These are phyloP conservation scores for Starmerella bombi DNA, from an alignment of 805 yeast genomes.

Conservation along the genomic window DNA sequence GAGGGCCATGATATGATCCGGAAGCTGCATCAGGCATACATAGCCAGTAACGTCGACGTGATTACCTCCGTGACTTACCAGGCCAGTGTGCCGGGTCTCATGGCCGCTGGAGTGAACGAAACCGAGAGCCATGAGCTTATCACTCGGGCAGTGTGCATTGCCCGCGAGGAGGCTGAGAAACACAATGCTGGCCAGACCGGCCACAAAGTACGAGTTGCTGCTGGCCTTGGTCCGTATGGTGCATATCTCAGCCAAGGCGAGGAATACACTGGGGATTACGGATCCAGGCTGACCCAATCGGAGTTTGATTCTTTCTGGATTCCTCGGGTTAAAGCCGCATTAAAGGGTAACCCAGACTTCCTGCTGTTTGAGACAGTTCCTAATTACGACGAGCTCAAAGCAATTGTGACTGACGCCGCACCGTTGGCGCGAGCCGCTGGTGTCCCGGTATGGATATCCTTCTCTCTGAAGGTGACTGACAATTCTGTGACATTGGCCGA, in stretches of 20 bases:
- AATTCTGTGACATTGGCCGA: conserved; percentile 32
- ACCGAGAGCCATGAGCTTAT: conserved; percentile 8
- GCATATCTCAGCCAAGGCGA: conserved; percentile 54
- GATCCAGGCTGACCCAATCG: conserved; percentile 26
- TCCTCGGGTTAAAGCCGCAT: conserved; percentile 33
- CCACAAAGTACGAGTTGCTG: conserved; percentile 33
- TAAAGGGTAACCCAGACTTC: conserved; percentile 34
- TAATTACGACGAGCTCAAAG: conserved; percentile 41
- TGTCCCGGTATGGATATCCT: conserved; percentile 36
- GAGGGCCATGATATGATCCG: conserved; percentile 34
- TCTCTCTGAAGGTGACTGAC: conserved; percentile 33
- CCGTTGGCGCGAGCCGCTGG: conserved; percentile 15
- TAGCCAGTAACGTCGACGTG: conserved; percentile 42
- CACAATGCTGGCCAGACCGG: conserved; percentile 1
- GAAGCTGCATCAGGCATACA: conserved; percentile 39
- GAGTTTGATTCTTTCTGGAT: conserved; percentile 40
- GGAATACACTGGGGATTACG: conserved; percentile 63
- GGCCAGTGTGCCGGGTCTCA: conserved; percentile 35
- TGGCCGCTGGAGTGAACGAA: conserved; percentile 8
- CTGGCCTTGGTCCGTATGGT: conserved; percentile 69
- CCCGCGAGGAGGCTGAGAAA: conserved; percentile 21
- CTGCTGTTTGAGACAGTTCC: conserved; percentile 68
- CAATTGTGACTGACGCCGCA: conserved; percentile 33
- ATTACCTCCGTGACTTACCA: conserved; percentile 51
- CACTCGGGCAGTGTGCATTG: conserved; percentile 20